phyloP scores from a whole-genome alignment of 371 early-diverging fungal genomes.

The Apophysomyces elegans region DNA sequence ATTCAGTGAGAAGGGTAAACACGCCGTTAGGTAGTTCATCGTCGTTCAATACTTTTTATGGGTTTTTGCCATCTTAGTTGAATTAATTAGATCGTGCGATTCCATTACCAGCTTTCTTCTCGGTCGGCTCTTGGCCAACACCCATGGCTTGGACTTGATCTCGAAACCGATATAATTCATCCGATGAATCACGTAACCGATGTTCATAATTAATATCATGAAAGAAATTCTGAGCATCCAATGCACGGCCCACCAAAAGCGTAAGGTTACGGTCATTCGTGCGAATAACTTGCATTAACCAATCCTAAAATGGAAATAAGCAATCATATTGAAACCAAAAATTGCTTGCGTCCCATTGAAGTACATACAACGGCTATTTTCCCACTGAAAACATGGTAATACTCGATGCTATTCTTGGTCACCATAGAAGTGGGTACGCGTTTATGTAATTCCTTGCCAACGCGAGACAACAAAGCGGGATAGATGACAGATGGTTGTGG shows the following conservation, averaged over 20 bases:
- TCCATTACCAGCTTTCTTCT: slow-evolving; percentile 16
- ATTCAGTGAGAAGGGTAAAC: slow-evolving; percentile 32
- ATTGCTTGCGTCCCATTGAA: neutral
- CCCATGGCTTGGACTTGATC: slow-evolving; percentile 18
- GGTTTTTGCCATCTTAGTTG: no score
- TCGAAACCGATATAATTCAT: slow-evolving; percentile 73
- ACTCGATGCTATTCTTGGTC: slow-evolving; percentile 76
- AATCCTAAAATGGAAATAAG: slow-evolving; percentile 45
- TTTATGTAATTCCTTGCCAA: slow-evolving; percentile 72
- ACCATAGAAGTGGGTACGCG: slow-evolving; percentile 49
- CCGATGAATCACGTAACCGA: slow-evolving; percentile 70
- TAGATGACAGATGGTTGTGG: slow-evolving; percentile 41
- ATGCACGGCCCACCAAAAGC: slow-evolving; percentile 75
- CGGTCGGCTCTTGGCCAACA: slow-evolving; percentile 5
- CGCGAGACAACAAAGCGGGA: slow-evolving; percentile 78
- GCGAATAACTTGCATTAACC: slow-evolving; percentile 62
- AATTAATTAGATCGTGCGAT: no score
- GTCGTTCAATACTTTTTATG: slow-evolving; percentile 9
- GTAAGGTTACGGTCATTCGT: slow-evolving; percentile 84
- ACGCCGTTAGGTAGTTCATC: slow-evolving; percentile 52
- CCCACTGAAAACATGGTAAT: slow-evolving; percentile 79
- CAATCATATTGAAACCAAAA: no score
- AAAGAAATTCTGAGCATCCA: slow-evolving; percentile 82
- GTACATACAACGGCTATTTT: slow-evolving; percentile 77
- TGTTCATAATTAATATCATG: slow-evolving; percentile 84